Evolutionary conservation across 2,329 filamentous ascomycete species (phyloP), one percentile per base, ranked within the genome.

Genomic region (Fusarium sp.): DNA sequence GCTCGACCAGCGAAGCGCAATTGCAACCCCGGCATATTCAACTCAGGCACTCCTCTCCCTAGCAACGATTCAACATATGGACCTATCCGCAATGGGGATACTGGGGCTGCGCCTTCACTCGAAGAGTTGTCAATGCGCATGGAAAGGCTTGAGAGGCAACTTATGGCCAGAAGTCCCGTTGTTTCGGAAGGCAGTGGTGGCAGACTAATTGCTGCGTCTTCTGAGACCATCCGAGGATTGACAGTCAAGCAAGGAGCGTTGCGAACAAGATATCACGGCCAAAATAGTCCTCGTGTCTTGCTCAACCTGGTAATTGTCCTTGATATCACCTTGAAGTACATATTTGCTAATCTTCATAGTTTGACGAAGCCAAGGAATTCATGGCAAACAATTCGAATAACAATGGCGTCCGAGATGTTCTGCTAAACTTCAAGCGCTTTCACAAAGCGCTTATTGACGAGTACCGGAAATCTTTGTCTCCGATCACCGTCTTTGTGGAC

Each of bases 401-500:
- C n/a, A 79, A 80, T 54, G 81, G 83, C 33, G 81, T 85, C 33
- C 76, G 81, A 33, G 85, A 87, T 25, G 72, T 86, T 40, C 84
- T 89, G 58, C 67, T 80, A 25, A 83, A 82, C 52, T 83, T 88
- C 49, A 82, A 85, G 60, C 83, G 83, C 49, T 83, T 89, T 42
- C 85, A 89, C 74, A 84, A 81, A 67, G 79, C 82, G 19, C 79
- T 89, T 13, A 85, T 86, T 70, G 83, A 86, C 54, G 84, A 87
- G 35, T 84, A 86, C 73, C 81, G 81, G 60, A 84, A 85, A 72
- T 83, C 83, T 1, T 79, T 88, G 44, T 80, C 85, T 9, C 87
- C 88, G 1, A 88, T 89, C 49, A 83, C 86, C 6, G 87, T 89
- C 37, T 89, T 86, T 73, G 87, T 89, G 33, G 87, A 89, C 73